Base-by-base conservation (phyloP, 2,329 filamentous ascomycete genomes). In the Penicillium sumatraense region DNA sequence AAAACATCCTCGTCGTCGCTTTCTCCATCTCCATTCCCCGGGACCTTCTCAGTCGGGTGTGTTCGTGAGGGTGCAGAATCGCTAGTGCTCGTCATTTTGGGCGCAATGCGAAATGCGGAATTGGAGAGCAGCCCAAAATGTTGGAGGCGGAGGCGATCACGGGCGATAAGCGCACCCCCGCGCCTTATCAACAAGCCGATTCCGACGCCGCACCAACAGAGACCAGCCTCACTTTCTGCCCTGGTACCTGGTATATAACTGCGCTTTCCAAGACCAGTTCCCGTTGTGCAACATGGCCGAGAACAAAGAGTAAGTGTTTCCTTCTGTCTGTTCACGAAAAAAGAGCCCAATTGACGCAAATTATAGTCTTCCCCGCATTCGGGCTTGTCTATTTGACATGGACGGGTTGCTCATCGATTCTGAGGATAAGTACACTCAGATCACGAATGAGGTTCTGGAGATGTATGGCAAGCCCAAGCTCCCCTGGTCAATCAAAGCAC, bases 321-420 rank as follows among this genome's bases (percentile, higher is more conserved):
- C 20, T 7, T 2, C 35, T 1, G 38, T 24, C 13, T 18, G 11
- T 23, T 50, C n/a, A 20, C 7, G 14, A 5, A 6, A n/a, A 10
- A 8, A 33, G 4, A 8, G 14, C 10, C 8, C n/a, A 33, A 52
- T 53, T 64, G 51, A 61, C 50, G 14, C 3, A 1, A 2, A 31
- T 33, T 2, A 24, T 68, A 91, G 89, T 71, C 87, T 92, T 74
- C 89, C 90, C 18, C 86, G 89, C 44, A 83, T 98, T 56, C 85
- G 92, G 65, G 95, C 93, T 64, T 97, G 93, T 75, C 87, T 99
- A 62, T 98, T 99, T 74, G 95, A 99, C 80, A 97, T 98, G 93
- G 95, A 99, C 75, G 95, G 95, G 57, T 88, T 99, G 31, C 85
- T 99, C 18, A 89, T 99, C 71, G 88, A 98, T 76, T 92, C 90